These are phyloP conservation scores for Dissophora globulifera DNA, from an alignment of 192 early-diverging fungal species.

Conservation along the genomic window DNA sequence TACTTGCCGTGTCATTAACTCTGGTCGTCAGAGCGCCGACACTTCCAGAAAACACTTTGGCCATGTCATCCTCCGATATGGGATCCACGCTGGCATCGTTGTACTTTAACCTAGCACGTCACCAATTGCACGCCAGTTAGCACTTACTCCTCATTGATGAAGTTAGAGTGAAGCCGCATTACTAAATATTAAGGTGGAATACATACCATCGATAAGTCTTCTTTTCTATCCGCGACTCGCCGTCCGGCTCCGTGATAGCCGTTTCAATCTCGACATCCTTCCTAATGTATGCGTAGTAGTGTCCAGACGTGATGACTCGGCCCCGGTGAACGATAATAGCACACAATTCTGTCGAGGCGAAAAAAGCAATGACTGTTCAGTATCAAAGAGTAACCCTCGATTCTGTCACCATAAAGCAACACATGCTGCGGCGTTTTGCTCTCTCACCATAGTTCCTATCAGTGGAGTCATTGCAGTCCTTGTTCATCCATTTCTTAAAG, in stretches of 20 bases:
- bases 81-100: conserved; percentile 37
- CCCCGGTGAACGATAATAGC: conserved; percentile 48
- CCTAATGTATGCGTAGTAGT: conserved; percentile 43
- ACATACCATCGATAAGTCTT: conserved; percentile 34
- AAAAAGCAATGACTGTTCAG: background rate
- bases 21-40: background rate
- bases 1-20: background rate
- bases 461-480: conserved; percentile 4
- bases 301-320: conserved; percentile 31
- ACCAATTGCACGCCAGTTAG: background rate
- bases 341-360: conserved; percentile 39
- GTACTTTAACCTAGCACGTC: conserved; percentile 32
- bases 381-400: too few relatives aligned
- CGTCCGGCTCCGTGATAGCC: conserved; percentile 19
- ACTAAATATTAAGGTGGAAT: too few relatives aligned
- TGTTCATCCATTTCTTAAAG: conserved; percentile 38
- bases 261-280: conserved; percentile 38
- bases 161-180: too few relatives aligned
- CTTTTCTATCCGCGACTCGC: conserved; percentile 13
- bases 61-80: conserved; percentile 34
- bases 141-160: background rate
- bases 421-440: too few relatives aligned
- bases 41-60: conserved; percentile 27
- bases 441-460: conserved; percentile 32
- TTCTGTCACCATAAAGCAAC: too few relatives aligned